phyloP scores from a whole-genome alignment of 495 filamentous ascomycete species.

The Melanomma pulvis-pyrius region DNA sequence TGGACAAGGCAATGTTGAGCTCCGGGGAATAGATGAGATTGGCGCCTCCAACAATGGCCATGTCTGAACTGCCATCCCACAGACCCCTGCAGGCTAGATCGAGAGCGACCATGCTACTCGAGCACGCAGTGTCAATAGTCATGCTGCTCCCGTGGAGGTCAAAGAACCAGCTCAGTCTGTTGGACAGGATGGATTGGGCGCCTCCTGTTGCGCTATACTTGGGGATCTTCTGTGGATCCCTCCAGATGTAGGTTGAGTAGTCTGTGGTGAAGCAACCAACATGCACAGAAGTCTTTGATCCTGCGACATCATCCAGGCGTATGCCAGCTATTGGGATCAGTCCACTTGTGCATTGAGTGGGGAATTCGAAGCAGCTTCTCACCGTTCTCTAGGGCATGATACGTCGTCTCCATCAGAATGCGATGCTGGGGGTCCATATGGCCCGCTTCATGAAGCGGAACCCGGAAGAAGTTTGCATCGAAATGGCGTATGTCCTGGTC shows the following conservation, averaged over 20 bases:
- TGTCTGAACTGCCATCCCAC: not conserved
- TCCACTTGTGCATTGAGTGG: not conserved
- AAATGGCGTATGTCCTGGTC: slow-evolving; percentile 8
- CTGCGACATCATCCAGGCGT: not conserved
- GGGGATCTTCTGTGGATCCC: slow-evolving; percentile 2
- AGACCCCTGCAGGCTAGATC: slow-evolving; percentile 20
- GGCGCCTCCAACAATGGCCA: slow-evolving; percentile 12
- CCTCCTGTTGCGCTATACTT: slow-evolving; percentile 8
- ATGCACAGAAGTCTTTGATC: slow-evolving; percentile 4
- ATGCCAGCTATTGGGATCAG: not conserved
- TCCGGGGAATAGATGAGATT: slow-evolving; percentile 19
- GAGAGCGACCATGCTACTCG: slow-evolving; percentile 21
- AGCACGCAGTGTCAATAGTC: slow-evolving; percentile 29
- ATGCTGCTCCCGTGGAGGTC: slow-evolving; percentile 26
- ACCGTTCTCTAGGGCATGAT: slow-evolving; percentile 38
- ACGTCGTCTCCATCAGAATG: slow-evolving; percentile 27
- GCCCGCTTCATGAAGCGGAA: slow-evolving; percentile 3
- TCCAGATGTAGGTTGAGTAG: slow-evolving; percentile 1
- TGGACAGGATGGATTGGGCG: slow-evolving; percentile 11
- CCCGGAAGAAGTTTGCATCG: slow-evolving; percentile 7
- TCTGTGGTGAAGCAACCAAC: slow-evolving; percentile 24
- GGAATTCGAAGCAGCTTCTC: slow-evolving; percentile 5
- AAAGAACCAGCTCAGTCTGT: slow-evolving; percentile 33
- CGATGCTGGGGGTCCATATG: slow-evolving; percentile 18
- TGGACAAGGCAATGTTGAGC: not conserved